These are phyloP conservation scores for Penicillium sp. DNA, from an alignment of 2,329 filamentous ascomycete species.

Conservation along the genomic window DNA sequence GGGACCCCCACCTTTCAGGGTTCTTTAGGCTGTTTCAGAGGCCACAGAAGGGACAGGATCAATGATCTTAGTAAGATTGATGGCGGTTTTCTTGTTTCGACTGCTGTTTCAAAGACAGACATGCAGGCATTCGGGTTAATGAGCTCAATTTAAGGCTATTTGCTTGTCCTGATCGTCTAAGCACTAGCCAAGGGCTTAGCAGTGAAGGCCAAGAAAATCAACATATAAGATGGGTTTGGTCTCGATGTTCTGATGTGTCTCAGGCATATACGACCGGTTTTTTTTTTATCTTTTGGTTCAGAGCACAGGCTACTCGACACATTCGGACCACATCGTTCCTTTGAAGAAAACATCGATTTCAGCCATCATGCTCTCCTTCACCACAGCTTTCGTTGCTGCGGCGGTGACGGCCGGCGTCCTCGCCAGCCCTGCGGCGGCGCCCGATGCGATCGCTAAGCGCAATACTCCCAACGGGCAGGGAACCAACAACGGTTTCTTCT, in stretches of 20 bases:
- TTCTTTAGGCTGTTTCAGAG: background rate
- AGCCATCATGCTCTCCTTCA: background rate
- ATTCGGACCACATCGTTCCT: background rate
- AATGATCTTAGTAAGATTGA: background rate
- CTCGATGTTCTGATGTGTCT: background rate
- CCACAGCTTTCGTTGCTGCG: conserved; percentile 2
- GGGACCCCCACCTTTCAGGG: background rate
- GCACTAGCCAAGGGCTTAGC: no score
- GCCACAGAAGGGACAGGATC: background rate
- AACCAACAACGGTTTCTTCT: conserved; percentile 2
- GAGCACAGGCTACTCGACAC: no score
- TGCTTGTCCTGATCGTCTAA: no score
- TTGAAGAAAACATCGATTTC: background rate
- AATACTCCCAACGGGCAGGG: conserved; percentile 1
- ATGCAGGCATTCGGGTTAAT: no score
- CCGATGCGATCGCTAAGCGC: background rate
- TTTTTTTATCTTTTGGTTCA: background rate
- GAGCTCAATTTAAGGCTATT: no score
- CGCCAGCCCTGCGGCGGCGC: background rate
- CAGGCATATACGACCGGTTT: background rate
- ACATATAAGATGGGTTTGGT: background rate
- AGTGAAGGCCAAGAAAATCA: background rate
- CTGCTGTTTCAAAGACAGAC: background rate
- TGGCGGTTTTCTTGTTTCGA: background rate
- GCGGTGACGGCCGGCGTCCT: background rate